Conservation (phyloP, 805 yeast species). For the Lachancea fermentati region DNA sequence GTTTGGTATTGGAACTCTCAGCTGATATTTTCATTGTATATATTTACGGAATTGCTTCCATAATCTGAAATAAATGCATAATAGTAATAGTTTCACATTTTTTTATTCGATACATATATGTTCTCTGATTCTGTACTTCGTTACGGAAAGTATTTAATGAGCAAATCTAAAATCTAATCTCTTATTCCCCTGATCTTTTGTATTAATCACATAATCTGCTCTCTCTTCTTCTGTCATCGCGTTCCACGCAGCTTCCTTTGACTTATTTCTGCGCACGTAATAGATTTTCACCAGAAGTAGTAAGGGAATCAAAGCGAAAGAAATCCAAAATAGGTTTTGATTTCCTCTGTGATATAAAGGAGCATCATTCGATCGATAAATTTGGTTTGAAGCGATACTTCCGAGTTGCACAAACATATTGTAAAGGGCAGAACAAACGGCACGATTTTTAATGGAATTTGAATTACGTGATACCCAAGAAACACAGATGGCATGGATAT, state of each 20-base stretch:
- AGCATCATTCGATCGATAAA: slow-evolving; percentile 50
- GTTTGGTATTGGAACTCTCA: no score
- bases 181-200: slow-evolving; percentile 51
- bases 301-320: slow-evolving; percentile 30
- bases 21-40: no score
- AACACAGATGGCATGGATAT: slow-evolving; percentile 49
- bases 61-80: no score
- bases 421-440: slow-evolving; percentile 58
- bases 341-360: slow-evolving; percentile 63
- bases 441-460: slow-evolving; percentile 52
- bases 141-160: no score
- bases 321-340: slow-evolving; percentile 32
- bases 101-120: no score
- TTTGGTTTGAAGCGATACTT: slow-evolving; percentile 47
- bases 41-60: no score
- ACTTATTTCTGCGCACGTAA: slow-evolving; percentile 36
- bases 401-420: slow-evolving; percentile 62
- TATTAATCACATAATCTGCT: slow-evolving; percentile 39
- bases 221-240: slow-evolving; percentile 43
- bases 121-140: no score
- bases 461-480: slow-evolving; percentile 59
- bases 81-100: no score
- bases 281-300: slow-evolving; percentile 24
- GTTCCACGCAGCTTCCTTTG: slow-evolving; percentile 46
- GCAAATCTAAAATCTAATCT: slow-evolving; percentile 49